phyloP scores from a whole-genome alignment of 805 yeast genomes.

The Cyberlindnera galapagoensis region DNA sequence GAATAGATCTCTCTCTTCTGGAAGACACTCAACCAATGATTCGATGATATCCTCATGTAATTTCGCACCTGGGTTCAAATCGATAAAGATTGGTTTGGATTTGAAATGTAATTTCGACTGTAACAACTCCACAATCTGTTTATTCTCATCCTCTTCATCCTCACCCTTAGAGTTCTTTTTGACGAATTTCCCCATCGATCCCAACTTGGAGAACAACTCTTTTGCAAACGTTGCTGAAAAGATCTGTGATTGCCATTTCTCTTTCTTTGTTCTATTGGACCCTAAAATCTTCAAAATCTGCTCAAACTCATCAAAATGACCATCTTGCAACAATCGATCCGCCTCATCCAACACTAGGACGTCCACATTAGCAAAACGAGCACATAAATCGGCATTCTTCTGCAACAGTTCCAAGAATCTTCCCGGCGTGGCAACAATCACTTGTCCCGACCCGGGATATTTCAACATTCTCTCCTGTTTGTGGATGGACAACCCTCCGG shows the following conservation, averaged over 20 bases:
- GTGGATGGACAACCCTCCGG: conserved; percentile 94
- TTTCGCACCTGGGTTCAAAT: conserved; percentile 79
- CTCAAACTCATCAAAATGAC: conserved; percentile 91
- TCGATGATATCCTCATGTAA: conserved; percentile 74
- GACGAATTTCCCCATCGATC: conserved; percentile 29
- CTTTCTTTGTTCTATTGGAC: conserved; percentile 41
- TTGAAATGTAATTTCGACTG: conserved; percentile 66
- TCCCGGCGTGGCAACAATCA: conserved; percentile 94
- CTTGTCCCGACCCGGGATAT: conserved; percentile 58
- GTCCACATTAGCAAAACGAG: conserved; percentile 37
- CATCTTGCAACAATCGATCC: conserved; percentile 89
- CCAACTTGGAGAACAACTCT: conserved; percentile 73
- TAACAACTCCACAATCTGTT: conserved; percentile 60
- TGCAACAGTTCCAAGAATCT: conserved; percentile 78
- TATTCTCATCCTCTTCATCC: conserved; percentile 32
- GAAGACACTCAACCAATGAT: conserved; percentile 85
- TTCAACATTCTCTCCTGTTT: conserved; percentile 80
- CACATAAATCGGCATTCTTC: conserved; percentile 40
- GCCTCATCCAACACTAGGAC: conserved; percentile 86
- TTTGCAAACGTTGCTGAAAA: conserved; percentile 91
- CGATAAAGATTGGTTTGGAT: conserved; percentile 66
- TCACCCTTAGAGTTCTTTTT: conserved; percentile 22
- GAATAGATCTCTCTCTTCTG: conserved; percentile 83
- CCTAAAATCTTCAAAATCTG: conserved; percentile 63
- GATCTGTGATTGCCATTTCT: conserved; percentile 75